These are phyloP conservation scores for Leptographium procerum DNA, from an alignment of 2,329 filamentous ascomycete genomes.

Conservation along the genomic window DNA sequence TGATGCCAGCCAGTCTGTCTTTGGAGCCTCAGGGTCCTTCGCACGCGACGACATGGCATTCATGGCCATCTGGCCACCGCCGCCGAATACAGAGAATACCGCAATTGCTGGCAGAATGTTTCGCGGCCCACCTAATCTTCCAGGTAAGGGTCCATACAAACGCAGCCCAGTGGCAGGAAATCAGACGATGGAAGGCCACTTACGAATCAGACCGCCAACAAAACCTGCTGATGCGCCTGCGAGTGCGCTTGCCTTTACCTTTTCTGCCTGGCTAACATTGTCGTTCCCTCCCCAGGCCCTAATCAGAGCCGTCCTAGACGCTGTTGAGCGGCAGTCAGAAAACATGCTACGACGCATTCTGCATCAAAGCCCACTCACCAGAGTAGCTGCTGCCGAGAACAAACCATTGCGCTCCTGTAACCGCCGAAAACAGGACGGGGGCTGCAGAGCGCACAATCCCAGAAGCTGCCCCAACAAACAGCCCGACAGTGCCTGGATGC, in stretches of 20 bases:
- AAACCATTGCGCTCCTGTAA: conserved; percentile 72
- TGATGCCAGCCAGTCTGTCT: conserved; percentile 35
- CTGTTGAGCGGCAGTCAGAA: conserved; percentile 21
- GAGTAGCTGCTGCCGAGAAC: conserved; percentile 66
- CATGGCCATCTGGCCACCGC: conserved; percentile 19
- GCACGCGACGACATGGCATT: conserved; percentile 11
- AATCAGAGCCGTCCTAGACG: conserved; percentile 34
- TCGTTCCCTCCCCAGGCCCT: conserved; percentile 38
- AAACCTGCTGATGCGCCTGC: conserved; percentile 60
- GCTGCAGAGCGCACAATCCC: conserved; percentile 60
- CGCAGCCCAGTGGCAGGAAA: not conserved
- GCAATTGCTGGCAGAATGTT: conserved; percentile 41
- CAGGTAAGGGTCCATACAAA: not conserved
- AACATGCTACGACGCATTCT: not conserved
- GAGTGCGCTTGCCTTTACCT: conserved; percentile 54
- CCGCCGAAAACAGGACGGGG: conserved; percentile 58
- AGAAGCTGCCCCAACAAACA: conserved; percentile 53
- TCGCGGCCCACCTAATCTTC: conserved; percentile 33
- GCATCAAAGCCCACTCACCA: conserved; percentile 33
- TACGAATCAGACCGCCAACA: conserved; percentile 44
- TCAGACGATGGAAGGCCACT: conserved; percentile 16
- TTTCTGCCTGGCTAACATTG: conserved; percentile 44
- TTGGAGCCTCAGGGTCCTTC: not conserved
- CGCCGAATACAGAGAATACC: conserved; percentile 30
- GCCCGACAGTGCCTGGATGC: conserved; percentile 42